phyloP scores from a whole-genome alignment of 2,329 filamentous ascomycete genomes.

The Alternaria sp. region DNA sequence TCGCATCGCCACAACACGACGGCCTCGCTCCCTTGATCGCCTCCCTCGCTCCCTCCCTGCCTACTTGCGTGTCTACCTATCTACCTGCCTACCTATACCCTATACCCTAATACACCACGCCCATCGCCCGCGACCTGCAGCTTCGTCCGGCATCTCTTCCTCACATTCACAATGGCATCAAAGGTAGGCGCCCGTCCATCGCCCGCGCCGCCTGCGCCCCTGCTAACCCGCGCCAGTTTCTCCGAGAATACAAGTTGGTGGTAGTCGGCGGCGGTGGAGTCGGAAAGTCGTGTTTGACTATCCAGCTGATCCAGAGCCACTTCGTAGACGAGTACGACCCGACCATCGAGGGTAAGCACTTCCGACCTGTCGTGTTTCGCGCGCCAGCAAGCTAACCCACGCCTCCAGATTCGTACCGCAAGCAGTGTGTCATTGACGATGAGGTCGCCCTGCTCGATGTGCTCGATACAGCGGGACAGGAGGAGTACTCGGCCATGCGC shows the following conservation, averaged over 20 bases:
- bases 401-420: constrained; percentile 91
- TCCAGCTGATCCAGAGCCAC: constrained; percentile 82
- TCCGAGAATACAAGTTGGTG: constrained; percentile 70
- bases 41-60: constrained; percentile 3
- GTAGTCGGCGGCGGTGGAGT: constrained; percentile 98
- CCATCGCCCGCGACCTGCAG: constrained; percentile 7
- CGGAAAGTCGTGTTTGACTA: constrained; percentile 98
- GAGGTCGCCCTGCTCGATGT: constrained; percentile 98
- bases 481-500: constrained; percentile 99
- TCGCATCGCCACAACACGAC: constrained; percentile 19
- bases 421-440: constrained; percentile 99
- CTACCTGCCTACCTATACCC: background rate
- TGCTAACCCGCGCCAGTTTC: constrained; percentile 54
- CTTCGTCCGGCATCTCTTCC: constrained; percentile 20
- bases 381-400: constrained; percentile 18
- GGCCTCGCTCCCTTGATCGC: constrained; percentile 17
- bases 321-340: constrained; percentile 99
- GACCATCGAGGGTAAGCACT: constrained; percentile 90
- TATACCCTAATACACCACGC: constrained; percentile 7
- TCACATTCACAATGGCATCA: constrained; percentile 47
- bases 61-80: background rate
- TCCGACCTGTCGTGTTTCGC: constrained; percentile 2
- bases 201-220: constrained; percentile 7
- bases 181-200: constrained; percentile 40
- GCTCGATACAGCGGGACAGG: constrained; percentile 96